Evolutionary conservation across 352 stramenopile genomes (phyloP), one percentile per base, ranked within the genome.

Genomic region (Phytophthora agathidicida): DNA sequence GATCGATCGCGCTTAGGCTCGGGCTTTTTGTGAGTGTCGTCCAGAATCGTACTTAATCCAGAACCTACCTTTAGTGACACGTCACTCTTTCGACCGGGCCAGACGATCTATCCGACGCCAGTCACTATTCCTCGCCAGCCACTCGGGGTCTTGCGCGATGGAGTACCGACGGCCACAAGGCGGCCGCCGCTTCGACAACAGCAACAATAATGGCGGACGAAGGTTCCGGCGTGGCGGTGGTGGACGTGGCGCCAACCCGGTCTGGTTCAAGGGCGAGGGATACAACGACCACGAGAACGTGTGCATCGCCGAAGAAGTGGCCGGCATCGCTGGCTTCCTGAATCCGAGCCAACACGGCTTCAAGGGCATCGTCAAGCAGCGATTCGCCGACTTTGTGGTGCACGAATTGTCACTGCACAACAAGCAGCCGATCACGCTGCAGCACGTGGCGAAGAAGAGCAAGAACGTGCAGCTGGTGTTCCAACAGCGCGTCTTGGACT

Each of bases 321-420:
- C 84, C 2, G 80, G 78, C 36, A 90, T 90, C 64, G 62, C 47
- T 0, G 76, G 76, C 36, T 90, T 86, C 56, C 67, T 86, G 7
- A 52, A 33, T 19, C 24, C 59, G 2, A 20, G 37, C 7, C 66
- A 78, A 27, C 28, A 35, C 1, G 82, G 86, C 24, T 94, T 95
- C 53, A 59, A 68, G 13, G 85, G 86, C 8, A 60, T 88, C 46
- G 49, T 95, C 17, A 95, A 96, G 72, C 80, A 93, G 64, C 75
- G 86, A 16, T 96, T 80, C 65, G 88, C 77, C 22, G 88, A 96
- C 50, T 96, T 94, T 61, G 63, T 96, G 43, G 88, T 96, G 41
- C 84, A 89, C 42, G 88, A 96, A 59, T 52, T 95, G 20, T 28
- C 60, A 3, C 36, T 22, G 19, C 53, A 26, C 19, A 60, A 41